Conservation (phyloP, 2,329 filamentous ascomycete species). For the Periconia sp. region DNA sequence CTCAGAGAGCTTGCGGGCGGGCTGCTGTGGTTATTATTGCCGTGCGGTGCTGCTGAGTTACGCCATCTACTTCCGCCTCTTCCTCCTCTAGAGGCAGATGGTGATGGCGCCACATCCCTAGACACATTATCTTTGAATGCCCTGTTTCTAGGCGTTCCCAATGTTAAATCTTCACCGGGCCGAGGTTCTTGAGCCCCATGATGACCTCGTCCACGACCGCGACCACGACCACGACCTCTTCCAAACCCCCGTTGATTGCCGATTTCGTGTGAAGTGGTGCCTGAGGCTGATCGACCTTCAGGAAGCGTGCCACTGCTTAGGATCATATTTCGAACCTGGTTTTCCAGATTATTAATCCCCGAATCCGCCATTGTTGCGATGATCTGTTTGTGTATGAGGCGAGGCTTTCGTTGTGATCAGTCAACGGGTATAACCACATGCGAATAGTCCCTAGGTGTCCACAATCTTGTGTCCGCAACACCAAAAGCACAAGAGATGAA, state of each 20-base stretch:
- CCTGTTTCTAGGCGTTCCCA: too few relatives aligned
- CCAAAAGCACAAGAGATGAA: neutral
- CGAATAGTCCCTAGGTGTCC: neutral
- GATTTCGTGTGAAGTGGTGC: conserved; percentile 10
- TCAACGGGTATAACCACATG: neutral
- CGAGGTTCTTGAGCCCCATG: neutral
- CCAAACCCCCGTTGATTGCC: conserved; percentile 15
- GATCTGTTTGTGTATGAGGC: too few relatives aligned
- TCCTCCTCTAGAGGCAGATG: conserved; percentile 9
- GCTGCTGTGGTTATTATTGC: neutral
- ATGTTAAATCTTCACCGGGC: neutral
- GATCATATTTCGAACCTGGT: conserved; percentile 62
- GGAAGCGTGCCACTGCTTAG: conserved; percentile 52
- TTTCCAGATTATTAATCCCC: conserved; percentile 46
- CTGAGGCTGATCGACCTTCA: conserved; percentile 16
- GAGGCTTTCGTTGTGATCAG: too few relatives aligned
- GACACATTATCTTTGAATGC: too few relatives aligned
- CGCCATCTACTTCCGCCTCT: neutral
- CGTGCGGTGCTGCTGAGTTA: neutral
- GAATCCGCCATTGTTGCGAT: neutral
- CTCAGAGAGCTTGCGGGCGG: neutral
- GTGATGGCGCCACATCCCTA: too few relatives aligned
- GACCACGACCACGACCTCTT: conserved; percentile 20
- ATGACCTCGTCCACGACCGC: conserved; percentile 15
- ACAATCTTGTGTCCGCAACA: neutral